Base-by-base conservation (phyloP, 306 rosid species). In the Quercus variabilis region DNA sequence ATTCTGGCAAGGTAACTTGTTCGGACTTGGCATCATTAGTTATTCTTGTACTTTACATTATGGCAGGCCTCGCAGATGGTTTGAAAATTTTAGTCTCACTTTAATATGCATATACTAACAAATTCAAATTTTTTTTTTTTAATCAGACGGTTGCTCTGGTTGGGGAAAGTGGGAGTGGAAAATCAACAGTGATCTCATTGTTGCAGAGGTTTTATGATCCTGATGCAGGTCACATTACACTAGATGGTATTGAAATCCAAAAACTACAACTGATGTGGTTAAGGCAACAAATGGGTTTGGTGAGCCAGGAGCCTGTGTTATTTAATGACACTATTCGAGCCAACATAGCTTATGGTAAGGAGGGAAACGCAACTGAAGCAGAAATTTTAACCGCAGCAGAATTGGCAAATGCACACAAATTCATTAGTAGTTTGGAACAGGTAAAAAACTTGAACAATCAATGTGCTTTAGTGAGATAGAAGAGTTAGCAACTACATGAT, bases 81-180 rank as follows among this genome's bases (percentile, higher is more conserved):
- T 67, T 5, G 9, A 5, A 18, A 31, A 11, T 15, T 23, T 67
- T 14, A 63, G n/a, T 28, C 41, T 26, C 6, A 23, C 4, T 26
- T 28, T 15, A 26, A 28, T 28, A 28, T 63, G 4, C 69, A 63
- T 14, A 28, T 63, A 30, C 77, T 78, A 74, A 65, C 33, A 30
- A 41, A 17, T 89, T 57, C 74, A 56, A 52, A 21, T 23, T 0
- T 31, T 76, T 86, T 74, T 87, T 6, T 63, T 14, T 31, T 68
- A n/a, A 62, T 79, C 86, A 92, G 97, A 92, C 92, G 10, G 87
- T 89, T 73, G 97, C 96, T 17, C 74, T 92, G 21, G 97, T 91
- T 3, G 97, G 97, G 5, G 97, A 92, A 84, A 92, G 97, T 78
- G 97, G 97, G 33, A 85, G 97, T 49, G 97, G 97, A 71, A 92